A percentile compares a stretch with the other conserved stretches of the same genome.
phyloP scores from a whole-genome alignment of 1,284 basidiomycete species.

The Rhodotorula sp. region DNA sequence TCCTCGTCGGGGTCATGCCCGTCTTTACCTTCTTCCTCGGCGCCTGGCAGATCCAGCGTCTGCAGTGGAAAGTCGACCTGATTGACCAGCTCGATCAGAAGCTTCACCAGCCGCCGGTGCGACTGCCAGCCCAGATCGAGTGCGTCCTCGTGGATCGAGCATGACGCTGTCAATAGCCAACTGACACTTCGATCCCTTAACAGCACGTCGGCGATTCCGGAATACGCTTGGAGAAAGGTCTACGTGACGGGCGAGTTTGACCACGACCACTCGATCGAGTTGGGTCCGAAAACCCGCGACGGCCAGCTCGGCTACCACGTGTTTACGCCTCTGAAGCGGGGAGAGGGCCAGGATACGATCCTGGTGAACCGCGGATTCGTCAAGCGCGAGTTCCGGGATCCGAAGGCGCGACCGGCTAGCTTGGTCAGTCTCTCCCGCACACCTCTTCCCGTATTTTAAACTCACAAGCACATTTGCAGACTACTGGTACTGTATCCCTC shows the following conservation, averaged over 20 bases:
- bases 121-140: constrained; percentile 83
- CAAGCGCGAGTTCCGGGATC: constrained; percentile 54
- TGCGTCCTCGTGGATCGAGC: constrained; percentile 47
- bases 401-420: constrained; percentile 42
- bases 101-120: constrained; percentile 72
- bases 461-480: constrained; percentile 12
- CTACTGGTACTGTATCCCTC: constrained; percentile 37
- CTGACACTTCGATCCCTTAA: not conserved
- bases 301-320: constrained; percentile 84
- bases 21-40: constrained; percentile 89
- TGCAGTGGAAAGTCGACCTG: constrained; percentile 91
- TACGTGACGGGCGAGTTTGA: constrained; percentile 73
- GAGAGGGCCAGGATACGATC: constrained; percentile 58
- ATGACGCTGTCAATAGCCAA: not conserved
- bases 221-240: constrained; percentile 84
- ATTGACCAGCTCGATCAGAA: constrained; percentile 95
- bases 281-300: constrained; percentile 82
- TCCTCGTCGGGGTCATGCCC: constrained; percentile 81
- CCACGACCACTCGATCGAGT: constrained; percentile 69
- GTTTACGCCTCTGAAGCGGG: constrained; percentile 75
- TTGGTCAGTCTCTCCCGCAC: constrained; percentile 32
- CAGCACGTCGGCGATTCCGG: constrained; percentile 63
- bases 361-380: constrained; percentile 93
- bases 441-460: not conserved
- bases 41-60: constrained; percentile 83